Evolutionary conservation across 768 basidiomycete species (phyloP).

Genomic region (Filobasidium wieringae): DNA sequence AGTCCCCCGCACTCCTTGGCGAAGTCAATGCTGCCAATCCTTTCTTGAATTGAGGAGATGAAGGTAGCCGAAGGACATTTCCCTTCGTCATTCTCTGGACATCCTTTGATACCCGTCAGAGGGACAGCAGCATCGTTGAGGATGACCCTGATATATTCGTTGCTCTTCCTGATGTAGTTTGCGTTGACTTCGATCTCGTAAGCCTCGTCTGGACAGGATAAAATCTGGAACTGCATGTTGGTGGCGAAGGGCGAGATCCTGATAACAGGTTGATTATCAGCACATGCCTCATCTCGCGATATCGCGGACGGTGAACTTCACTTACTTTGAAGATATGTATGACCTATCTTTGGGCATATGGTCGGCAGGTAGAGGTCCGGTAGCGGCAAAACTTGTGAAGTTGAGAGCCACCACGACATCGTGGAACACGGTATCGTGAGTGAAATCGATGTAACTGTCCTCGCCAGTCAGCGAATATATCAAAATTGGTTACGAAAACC

Average conservation of each 20-base stretch:
- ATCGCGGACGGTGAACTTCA: not conserved
- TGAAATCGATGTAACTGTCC: constrained; percentile 41
- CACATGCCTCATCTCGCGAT: not conserved
- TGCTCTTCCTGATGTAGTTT: constrained; percentile 22
- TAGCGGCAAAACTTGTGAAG: constrained; percentile 35
- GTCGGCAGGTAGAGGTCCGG: constrained; percentile 30
- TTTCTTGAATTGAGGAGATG: constrained; percentile 55
- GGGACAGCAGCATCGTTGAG: constrained; percentile 81
- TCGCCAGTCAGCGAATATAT: not conserved
- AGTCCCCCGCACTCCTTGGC: constrained; percentile 49
- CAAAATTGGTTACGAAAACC: not conserved
- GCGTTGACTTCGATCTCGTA: not conserved
- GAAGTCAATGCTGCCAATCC: constrained; percentile 60
- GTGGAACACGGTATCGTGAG: constrained; percentile 33
- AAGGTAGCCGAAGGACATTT: constrained; percentile 66
- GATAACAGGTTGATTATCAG: not conserved
- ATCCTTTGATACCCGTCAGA: constrained; percentile 63
- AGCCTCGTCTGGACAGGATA: constrained; percentile 44
- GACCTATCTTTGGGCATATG: constrained; percentile 41
- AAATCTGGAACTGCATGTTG: constrained; percentile 54
- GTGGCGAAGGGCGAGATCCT: constrained; percentile 71
- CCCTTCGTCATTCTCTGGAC: constrained; percentile 59
- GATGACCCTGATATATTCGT: constrained; percentile 60
- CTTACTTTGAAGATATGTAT: constrained; percentile 56
- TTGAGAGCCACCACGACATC: constrained; percentile 38